phyloP scores from a whole-genome alignment of 805 yeast genomes.

The Candida sanyiensis region DNA sequence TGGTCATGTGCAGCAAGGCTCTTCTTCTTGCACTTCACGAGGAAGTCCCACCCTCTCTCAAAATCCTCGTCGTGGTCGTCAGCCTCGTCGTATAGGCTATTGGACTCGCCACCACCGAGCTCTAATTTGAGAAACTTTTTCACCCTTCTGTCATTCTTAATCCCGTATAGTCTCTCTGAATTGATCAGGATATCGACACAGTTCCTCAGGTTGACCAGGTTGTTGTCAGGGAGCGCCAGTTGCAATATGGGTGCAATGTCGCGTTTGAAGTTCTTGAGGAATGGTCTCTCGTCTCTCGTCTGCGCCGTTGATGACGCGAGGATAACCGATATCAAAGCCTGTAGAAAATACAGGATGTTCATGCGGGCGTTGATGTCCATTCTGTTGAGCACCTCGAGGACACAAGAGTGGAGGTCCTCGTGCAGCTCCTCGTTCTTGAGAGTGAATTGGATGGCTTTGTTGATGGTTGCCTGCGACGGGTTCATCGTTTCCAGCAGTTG shows the following conservation, averaged over 20 bases:
- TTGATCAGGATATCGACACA: constrained; percentile 17
- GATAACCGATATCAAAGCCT: constrained; percentile 45
- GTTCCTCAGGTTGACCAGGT: constrained; percentile 18
- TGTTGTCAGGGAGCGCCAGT: constrained; percentile 32
- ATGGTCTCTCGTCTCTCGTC: constrained; percentile 20
- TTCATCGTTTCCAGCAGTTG: constrained; percentile 59
- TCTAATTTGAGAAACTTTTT: constrained; percentile 1
- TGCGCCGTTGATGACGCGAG: too few species aligned
- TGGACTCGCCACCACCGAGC: constrained; percentile 3
- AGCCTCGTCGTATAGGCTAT: not conserved
- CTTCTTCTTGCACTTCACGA: constrained; percentile 17
- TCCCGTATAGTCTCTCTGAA: constrained; percentile 15
- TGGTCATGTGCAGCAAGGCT: constrained; percentile 13
- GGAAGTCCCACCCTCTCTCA: constrained; percentile 18
- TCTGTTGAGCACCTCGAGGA: constrained; percentile 50
- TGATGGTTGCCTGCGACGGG: constrained; percentile 52
- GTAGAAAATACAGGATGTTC: constrained; percentile 65
- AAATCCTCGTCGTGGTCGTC: constrained; percentile 12
- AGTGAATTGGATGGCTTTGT: constrained; percentile 33
- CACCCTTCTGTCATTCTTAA: constrained; percentile 5
- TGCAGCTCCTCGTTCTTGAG: constrained; percentile 50
- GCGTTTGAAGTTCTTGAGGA: constrained; percentile 23
- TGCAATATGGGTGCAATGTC: constrained; percentile 32
- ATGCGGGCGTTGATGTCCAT: constrained; percentile 57
- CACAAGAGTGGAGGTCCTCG: constrained; percentile 64